These are phyloP conservation scores for Aspergillus flavus DNA, from an alignment of 2,329 filamentous ascomycete genomes.

Conservation along the genomic window DNA sequence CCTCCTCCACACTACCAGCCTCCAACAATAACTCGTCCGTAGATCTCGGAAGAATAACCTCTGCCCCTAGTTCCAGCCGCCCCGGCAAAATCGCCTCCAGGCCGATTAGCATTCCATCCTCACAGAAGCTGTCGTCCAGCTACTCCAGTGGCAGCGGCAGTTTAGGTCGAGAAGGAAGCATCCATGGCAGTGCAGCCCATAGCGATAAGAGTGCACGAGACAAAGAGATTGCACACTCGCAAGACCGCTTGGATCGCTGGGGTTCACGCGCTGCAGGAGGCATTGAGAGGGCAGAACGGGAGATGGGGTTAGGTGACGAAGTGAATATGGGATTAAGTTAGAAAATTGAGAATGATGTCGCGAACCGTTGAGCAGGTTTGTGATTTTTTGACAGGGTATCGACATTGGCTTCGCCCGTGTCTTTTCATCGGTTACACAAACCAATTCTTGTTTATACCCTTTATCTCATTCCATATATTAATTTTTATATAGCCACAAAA, in stretches of 20 bases:
- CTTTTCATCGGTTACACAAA: not conserved
- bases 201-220: conserved; percentile 40
- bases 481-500: not conserved
- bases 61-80: conserved; percentile 21
- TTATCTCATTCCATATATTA: not conserved
- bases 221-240: conserved; percentile 40
- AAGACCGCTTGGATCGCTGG: conserved; percentile 55
- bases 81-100: conserved; percentile 25
- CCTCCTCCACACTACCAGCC: conserved; percentile 16
- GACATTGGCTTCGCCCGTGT: not conserved
- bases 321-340: conserved; percentile 80
- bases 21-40: conserved; percentile 25
- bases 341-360: conserved; percentile 17
- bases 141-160: conserved; percentile 25
- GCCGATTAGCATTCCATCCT: conserved; percentile 34
- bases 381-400: not conserved
- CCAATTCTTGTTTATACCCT: not conserved
- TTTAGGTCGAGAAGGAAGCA: conserved; percentile 23
- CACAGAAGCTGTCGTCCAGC: conserved; percentile 32
- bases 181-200: conserved; percentile 28
- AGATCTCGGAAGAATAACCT: conserved; percentile 27
- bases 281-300: conserved; percentile 54
- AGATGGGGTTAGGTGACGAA: conserved; percentile 82
- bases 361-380: not conserved
- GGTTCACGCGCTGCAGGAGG: conserved; percentile 57